Evolutionary conservation across 305 asterid genomes (phyloP).

Genomic region (Fraxinus baroniana): DNA sequence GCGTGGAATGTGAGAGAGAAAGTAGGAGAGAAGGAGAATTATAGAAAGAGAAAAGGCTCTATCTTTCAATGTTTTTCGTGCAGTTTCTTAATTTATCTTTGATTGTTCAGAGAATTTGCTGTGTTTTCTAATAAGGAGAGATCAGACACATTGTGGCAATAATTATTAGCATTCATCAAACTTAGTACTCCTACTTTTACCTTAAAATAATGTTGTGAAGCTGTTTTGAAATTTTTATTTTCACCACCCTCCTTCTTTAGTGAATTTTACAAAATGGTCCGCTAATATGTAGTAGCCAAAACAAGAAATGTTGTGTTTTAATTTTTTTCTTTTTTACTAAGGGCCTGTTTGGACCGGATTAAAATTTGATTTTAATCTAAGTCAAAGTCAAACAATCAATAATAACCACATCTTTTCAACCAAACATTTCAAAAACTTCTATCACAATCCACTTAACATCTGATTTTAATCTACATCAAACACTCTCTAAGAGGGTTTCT

Average conservation of each 20-base stretch:
- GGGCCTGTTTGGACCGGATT: too few relatives aligned
- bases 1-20: constrained; percentile 30
- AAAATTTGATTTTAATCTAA: too few relatives aligned
- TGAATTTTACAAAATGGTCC: not conserved
- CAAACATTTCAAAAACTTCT: too few relatives aligned
- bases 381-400: too few relatives aligned
- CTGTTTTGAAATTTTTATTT: not conserved
- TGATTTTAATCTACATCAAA: too few relatives aligned
- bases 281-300: not conserved
- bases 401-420: too few relatives aligned
- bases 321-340: too few relatives aligned
- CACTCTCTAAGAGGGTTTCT: not conserved
- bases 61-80: constrained; percentile 39
- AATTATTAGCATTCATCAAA: constrained; percentile 34
- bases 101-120: not conserved
- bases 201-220: not conserved
- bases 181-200: not conserved
- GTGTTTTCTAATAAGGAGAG: not conserved
- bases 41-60: not conserved
- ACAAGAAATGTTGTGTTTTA: not conserved
- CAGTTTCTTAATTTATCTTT: constrained; percentile 30
- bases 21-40: not conserved
- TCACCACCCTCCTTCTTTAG: not conserved
- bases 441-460: too few relatives aligned
- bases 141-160: constrained; percentile 9